Percentiles rank a stretch among this genome's conserved stretches.
phyloP scores from a whole-genome alignment of 2,329 filamentous ascomycete genomes.

The Xylariaceae sp. region DNA sequence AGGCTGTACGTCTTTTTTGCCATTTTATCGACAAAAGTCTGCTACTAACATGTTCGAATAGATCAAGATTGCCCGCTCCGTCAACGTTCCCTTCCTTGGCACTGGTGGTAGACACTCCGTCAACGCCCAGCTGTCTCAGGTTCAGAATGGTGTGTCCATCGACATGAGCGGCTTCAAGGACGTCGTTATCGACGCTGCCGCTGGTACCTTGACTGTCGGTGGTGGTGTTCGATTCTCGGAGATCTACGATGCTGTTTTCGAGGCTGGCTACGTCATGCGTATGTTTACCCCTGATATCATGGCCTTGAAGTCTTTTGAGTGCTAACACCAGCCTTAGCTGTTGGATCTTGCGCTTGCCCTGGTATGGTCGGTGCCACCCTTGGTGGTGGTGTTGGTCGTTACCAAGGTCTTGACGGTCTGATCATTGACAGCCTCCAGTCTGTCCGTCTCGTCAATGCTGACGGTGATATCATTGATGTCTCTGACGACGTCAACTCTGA shows the following conservation, averaged over 20 bases:
- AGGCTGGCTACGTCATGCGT: constrained; percentile 22
- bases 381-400: constrained; percentile 24
- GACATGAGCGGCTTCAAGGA: constrained; percentile 27
- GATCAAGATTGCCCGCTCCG: constrained; percentile 13
- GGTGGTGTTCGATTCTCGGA: constrained; percentile 60
- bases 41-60: constrained; percentile 1
- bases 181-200: constrained; percentile 21
- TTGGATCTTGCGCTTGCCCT: constrained; percentile 15
- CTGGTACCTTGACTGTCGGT: constrained; percentile 39
- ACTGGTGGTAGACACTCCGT: constrained; percentile 20
- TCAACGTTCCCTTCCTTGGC: constrained; percentile 19
- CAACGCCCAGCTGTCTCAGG: constrained; percentile 7
- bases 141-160: constrained; percentile 18
- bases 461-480: constrained; percentile 20
- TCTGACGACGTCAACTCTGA: constrained; percentile 14
- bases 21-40: background rate
- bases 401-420: constrained; percentile 22
- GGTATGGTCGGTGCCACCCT: constrained; percentile 22
- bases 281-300: constrained; percentile 6
- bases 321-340: constrained; percentile 5
- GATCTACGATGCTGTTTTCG: constrained; percentile 11
- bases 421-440: constrained; percentile 29
- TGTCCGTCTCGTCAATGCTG: constrained; percentile 24
- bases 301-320: background rate
- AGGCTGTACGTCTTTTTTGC: background rate